Conservation (phyloP, 2,329 filamentous ascomycete genomes). For the Ophiostoma montium region DNA sequence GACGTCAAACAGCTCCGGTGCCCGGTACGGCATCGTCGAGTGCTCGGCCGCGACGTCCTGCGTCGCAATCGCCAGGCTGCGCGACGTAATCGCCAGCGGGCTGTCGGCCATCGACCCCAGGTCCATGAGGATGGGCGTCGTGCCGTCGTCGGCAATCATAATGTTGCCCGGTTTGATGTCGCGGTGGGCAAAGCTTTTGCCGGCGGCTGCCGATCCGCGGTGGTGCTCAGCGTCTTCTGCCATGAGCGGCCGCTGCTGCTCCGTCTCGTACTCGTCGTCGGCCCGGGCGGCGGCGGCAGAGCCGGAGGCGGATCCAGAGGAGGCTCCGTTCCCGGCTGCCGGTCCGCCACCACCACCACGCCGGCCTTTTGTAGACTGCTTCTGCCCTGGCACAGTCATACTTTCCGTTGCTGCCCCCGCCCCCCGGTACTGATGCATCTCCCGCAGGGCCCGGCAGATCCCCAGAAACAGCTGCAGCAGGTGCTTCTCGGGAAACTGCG, state of each 20-base stretch:
- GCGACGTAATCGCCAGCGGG: slow-evolving; percentile 77
- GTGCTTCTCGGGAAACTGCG: slow-evolving; percentile 71
- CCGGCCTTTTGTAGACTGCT: slow-evolving; percentile 23
- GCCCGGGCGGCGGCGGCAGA: too few species aligned
- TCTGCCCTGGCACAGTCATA: slow-evolving; percentile 33
- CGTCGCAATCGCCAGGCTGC: slow-evolving; percentile 77
- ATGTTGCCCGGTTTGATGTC: slow-evolving; percentile 99
- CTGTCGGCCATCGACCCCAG: slow-evolving; percentile 81
- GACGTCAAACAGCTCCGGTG: slow-evolving; percentile 94
- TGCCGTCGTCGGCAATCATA: slow-evolving; percentile 90
- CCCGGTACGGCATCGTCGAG: slow-evolving; percentile 96
- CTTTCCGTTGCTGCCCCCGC: slow-evolving; percentile 22
- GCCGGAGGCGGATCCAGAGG: slow-evolving; percentile 11
- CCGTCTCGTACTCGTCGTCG: slow-evolving; percentile 45
- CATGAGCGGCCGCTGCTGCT: slow-evolving; percentile 74
- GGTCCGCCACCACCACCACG: too few species aligned
- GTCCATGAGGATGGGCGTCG: slow-evolving; percentile 90
- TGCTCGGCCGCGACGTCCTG: slow-evolving; percentile 94
- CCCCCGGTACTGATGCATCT: slow-evolving; percentile 81
- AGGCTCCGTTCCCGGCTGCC: too few species aligned
- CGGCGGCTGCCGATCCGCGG: slow-evolving; percentile 40
- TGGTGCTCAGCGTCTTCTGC: slow-evolving; percentile 62
- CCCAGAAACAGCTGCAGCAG: slow-evolving; percentile 86
- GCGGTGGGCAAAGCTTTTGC: slow-evolving; percentile 77
- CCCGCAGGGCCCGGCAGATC: slow-evolving; percentile 73